A percentile compares a stretch with the other conserved stretches of the same genome.
phyloP scores from a whole-genome alignment of 1,139 yeast genomes.

The Candida gigantensis region DNA sequence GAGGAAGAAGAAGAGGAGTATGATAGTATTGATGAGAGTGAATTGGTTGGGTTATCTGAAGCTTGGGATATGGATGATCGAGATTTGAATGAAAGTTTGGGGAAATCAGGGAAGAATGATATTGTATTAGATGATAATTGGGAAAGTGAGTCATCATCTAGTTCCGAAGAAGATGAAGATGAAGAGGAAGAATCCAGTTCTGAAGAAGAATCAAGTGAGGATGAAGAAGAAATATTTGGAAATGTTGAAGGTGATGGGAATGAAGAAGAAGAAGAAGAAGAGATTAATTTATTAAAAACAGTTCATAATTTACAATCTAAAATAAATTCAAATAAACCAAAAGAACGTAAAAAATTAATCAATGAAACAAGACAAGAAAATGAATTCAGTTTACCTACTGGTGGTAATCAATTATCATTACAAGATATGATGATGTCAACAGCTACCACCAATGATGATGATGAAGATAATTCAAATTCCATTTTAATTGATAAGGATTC shows the following conservation, averaged over 20 bases:
- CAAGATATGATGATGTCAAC: conserved; percentile 75
- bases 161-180: conserved; percentile 15
- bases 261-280: conserved; percentile 28
- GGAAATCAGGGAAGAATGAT: conserved; percentile 25
- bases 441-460: conserved; percentile 47
- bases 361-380: conserved; percentile 65
- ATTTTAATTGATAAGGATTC: conserved; percentile 49
- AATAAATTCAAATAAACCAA: conserved; percentile 30
- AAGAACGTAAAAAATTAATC: conserved; percentile 41
- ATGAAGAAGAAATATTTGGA: conserved; percentile 30
- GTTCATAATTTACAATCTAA: conserved; percentile 30
- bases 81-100: conserved; percentile 33
- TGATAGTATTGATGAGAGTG: conserved; percentile 66
- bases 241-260: conserved; percentile 18
- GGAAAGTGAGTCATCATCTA: conserved; percentile 30
- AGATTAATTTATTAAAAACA: conserved; percentile 37
- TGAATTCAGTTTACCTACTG: conserved; percentile 68
- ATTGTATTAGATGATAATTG: conserved; percentile 39
- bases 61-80: conserved; percentile 85
- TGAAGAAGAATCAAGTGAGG: conserved; percentile 18
- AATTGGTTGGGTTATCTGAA: conserved; percentile 74
- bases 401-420: conserved; percentile 59
- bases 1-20: conserved; percentile 49
- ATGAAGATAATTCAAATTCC: conserved; percentile 49
- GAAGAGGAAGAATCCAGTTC: conserved; percentile 19